Evolutionary conservation across 2,329 filamentous ascomycete genomes (phyloP).

Genomic region (Colletotrichum coccodes): DNA sequence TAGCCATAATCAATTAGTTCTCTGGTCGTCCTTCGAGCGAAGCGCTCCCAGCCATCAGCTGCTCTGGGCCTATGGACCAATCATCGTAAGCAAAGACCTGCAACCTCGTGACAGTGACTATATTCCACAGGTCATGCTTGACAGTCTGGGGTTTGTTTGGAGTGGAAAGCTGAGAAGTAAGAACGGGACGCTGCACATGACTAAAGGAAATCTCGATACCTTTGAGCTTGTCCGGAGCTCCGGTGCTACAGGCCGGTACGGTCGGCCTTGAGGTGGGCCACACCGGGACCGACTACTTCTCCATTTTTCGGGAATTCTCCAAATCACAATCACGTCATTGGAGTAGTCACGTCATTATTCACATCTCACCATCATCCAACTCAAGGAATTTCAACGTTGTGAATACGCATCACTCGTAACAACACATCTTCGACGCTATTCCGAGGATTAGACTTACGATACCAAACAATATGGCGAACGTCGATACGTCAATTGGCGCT

Average conservation of each 20-base stretch:
- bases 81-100: too few relatives aligned
- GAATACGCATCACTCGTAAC: not conserved
- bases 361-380: not conserved
- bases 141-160: too few relatives aligned
- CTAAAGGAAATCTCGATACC: not conserved
- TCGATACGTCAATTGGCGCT: constrained; percentile 60
- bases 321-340: constrained; percentile 22
- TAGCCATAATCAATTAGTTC: too few relatives aligned
- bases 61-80: too few relatives aligned
- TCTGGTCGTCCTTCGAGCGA: too few relatives aligned
- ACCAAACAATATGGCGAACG: constrained; percentile 48
- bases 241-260: not conserved
- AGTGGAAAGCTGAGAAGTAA: not conserved
- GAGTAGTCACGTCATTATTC: constrained; percentile 1
- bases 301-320: not conserved
- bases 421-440: too few relatives aligned
- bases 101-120: too few relatives aligned
- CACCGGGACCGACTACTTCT: not conserved
- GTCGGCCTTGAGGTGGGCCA: not conserved
- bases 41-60: too few relatives aligned
- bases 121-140: too few relatives aligned
- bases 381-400: not conserved
- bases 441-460: not conserved
- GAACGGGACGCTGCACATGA: not conserved
- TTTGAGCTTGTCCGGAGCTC: too few relatives aligned